A percentile compares a stretch with the other conserved stretches of the same genome.
Evolutionary conservation across 2,329 filamentous ascomycete genomes (phyloP).

Genomic region (Blastomyces gilchristii): DNA sequence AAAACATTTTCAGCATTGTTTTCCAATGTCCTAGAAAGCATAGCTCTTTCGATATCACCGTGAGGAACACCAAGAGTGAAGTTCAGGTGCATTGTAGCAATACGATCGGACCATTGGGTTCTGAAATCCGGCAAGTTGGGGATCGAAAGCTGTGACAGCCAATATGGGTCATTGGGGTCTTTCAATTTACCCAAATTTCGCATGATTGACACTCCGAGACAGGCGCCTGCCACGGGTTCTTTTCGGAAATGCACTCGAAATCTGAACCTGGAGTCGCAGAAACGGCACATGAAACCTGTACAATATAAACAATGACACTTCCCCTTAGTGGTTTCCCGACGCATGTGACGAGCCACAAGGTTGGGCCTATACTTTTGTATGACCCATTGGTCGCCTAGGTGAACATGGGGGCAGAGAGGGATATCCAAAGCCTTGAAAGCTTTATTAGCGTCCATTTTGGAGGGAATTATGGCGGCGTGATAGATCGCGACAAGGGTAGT

Average conservation of each 20-base stretch:
- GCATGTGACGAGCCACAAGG: not conserved
- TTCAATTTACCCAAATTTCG: slow-evolving; percentile 2
- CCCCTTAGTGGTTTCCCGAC: not conserved
- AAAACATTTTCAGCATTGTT: not conserved
- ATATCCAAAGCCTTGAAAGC: not conserved
- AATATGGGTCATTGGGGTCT: not conserved
- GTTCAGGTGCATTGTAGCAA: not conserved
- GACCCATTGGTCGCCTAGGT: not conserved
- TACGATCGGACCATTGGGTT: not conserved
- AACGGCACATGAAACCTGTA: not conserved
- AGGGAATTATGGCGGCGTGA: not conserved
- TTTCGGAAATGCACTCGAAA: not conserved
- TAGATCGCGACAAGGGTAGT: not conserved
- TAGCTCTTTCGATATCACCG: not conserved
- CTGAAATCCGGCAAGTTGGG: not conserved
- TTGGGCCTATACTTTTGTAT: not conserved
- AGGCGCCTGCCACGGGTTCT: not conserved
- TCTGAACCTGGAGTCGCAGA: not conserved
- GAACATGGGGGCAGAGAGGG: not conserved
- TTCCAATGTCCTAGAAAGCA: not conserved
- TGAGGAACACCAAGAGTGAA: not conserved
- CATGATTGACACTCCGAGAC: not conserved
- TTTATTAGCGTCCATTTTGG: not conserved
- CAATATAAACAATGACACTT: not conserved
- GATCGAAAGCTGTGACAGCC: not conserved